Base-by-base conservation (phyloP, 805 yeast genomes). In the Starmerella stigmatis region DNA sequence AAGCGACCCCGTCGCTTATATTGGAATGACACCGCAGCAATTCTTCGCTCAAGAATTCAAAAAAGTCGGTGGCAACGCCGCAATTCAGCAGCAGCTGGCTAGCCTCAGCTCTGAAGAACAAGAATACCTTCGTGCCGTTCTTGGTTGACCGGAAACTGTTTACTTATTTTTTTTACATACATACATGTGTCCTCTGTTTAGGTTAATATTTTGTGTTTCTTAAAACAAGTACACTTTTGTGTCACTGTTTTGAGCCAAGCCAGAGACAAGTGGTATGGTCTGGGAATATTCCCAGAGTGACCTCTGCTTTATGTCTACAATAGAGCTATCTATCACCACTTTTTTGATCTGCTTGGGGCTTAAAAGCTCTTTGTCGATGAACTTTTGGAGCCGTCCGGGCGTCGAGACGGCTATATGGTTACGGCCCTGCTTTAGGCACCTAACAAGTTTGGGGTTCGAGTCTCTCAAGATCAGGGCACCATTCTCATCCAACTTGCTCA, bases 391-490 rank as follows among this genome's bases (percentile, higher is more conserved):
- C 44, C 88, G 66, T 2, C 79, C 79, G 0, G 86, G 78, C 0
- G 89, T 81, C 32, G 80, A 70, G 30, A 79, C 74, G 35, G 79
- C 68, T 1, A 81, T 62, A 40, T 79, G 63, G 2, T 77, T 38
- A 13, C 50, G 53, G 10, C 56, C 52, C 9, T 41, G 23, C 15
- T 25, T 63, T 52, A 27, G 78, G n/a, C n/a, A n/a, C n/a, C n/a
- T n/a, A n/a, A n/a, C n/a, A n/a, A n/a, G n/a, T n/a, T n/a, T n/a
- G n/a, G n/a, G n/a, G n/a, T n/a, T n/a, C n/a, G n/a, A n/a, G n/a
- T n/a, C n/a, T n/a, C n/a, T n/a, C n/a, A 85, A 60, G 60, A 84
- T 85, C 39, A 83, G 55, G 4, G 86, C 74, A 0, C 78, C 74
- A 10, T 75, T 46, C 13, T 31, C 71, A 31, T 67, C 45, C 56